Evolutionary conservation across 805 yeast species (phyloP).

Genomic region (Pichia exigua): DNA sequence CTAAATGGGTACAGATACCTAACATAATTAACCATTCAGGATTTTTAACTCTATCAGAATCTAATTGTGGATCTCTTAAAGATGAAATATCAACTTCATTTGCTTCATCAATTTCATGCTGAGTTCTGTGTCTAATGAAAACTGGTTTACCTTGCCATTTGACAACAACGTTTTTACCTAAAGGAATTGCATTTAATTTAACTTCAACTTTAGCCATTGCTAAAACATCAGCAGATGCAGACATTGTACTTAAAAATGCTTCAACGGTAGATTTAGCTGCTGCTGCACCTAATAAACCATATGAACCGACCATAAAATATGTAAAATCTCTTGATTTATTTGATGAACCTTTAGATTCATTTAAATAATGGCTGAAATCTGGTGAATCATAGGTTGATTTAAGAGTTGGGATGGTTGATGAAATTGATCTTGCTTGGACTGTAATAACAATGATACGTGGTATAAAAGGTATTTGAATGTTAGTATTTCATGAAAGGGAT

Average conservation of each 20-base stretch:
- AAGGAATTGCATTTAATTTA: constrained; percentile 86
- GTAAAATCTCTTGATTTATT: constrained; percentile 81
- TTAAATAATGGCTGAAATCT: constrained; percentile 75
- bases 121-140: constrained; percentile 97
- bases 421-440: constrained; percentile 39
- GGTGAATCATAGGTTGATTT: constrained; percentile 87
- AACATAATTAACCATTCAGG: constrained; percentile 99
- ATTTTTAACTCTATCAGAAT: constrained; percentile 86
- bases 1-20: constrained; percentile 99
- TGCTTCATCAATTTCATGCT: constrained; percentile 90
- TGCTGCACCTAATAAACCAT: constrained; percentile 84
- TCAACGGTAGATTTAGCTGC: constrained; percentile 96
- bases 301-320: constrained; percentile 96
- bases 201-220: constrained; percentile 99
- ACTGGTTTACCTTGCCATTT: constrained; percentile 99
- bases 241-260: constrained; percentile 83
- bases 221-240: constrained; percentile 97
- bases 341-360: constrained; percentile 52
- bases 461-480: constrained; percentile 1
- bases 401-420: constrained; percentile 41
- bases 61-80: constrained; percentile 92
- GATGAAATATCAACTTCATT: constrained; percentile 64
- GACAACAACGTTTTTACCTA: constrained; percentile 95
- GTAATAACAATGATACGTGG: background rate
- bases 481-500: constrained; percentile 6